Evolutionary conservation across 352 stramenopile genomes (phyloP).

Genomic region (Globisporangium paddicum): DNA sequence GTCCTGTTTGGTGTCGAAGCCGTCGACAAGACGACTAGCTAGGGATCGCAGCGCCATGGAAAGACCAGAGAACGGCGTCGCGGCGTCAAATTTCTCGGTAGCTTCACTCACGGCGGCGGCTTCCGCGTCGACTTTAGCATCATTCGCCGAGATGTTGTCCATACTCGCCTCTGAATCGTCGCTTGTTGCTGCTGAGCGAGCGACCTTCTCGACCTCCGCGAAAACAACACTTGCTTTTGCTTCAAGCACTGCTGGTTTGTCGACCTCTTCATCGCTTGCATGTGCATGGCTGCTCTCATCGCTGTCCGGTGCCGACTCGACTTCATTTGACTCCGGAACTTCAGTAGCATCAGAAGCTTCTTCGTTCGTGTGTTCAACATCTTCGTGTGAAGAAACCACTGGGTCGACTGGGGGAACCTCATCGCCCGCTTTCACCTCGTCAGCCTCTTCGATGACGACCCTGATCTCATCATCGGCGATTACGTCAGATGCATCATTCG

Average conservation of each 20-base stretch:
- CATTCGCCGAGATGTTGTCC: background rate
- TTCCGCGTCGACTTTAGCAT: background rate
- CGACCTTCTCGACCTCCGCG: background rate
- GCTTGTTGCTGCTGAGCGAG: background rate
- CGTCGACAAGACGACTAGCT: constrained; percentile 10
- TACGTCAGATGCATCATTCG: background rate
- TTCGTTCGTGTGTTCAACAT: background rate
- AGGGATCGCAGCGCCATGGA: constrained; percentile 17
- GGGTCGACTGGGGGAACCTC: background rate
- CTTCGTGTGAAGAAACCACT: background rate
- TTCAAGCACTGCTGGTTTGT: background rate
- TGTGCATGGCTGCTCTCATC: background rate
- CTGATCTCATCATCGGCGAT: background rate
- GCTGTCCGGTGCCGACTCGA: background rate
- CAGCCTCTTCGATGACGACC: background rate
- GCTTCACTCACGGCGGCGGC: background rate
- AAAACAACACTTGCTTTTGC: background rate
- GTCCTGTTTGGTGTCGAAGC: constrained; percentile 4
- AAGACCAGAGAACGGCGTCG: constrained; percentile 8
- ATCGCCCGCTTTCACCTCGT: background rate
- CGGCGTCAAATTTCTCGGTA: background rate
- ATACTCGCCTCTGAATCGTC: background rate
- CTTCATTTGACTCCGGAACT: background rate
- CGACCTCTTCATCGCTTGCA: background rate
- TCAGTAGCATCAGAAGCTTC: background rate